These are phyloP conservation scores for Neltuma alba DNA, from an alignment of 306 rosid genomes.

Conservation along the genomic window DNA sequence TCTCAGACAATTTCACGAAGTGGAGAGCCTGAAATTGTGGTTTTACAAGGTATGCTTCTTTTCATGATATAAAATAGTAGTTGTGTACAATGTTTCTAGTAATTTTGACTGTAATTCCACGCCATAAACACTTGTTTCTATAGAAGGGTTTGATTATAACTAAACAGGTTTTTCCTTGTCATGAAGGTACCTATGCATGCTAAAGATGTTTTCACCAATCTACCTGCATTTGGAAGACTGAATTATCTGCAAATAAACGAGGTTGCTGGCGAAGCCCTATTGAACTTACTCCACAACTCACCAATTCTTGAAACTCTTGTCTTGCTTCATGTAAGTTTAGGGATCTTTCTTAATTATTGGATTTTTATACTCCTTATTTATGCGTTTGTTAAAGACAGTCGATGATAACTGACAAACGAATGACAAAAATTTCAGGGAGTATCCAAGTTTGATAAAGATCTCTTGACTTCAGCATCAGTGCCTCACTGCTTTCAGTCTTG, in stretches of 20 bases:
- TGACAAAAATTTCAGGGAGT: slow-evolving; percentile 42
- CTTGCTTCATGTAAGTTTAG: slow-evolving; percentile 48
- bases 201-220: slow-evolving; percentile 19
- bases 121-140: not conserved
- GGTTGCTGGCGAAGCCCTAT: slow-evolving; percentile 39
- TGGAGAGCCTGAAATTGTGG: slow-evolving; percentile 36
- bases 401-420: not conserved
- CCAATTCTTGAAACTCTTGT: slow-evolving; percentile 42
- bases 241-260: slow-evolving; percentile 43
- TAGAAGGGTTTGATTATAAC: not conserved
- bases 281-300: slow-evolving; percentile 41
- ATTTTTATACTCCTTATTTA: not conserved
- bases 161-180: slow-evolving; percentile 4
- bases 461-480: slow-evolving; percentile 17
- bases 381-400: not conserved
- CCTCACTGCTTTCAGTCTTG: slow-evolving; percentile 42
- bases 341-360: too few species aligned
- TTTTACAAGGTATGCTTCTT: slow-evolving; percentile 47
- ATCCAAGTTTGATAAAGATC: slow-evolving; percentile 35
- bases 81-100: not conserved
- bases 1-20: slow-evolving; percentile 39
- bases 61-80: slow-evolving; percentile 3
- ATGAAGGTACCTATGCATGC: slow-evolving; percentile 33
- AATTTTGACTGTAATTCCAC: not conserved
- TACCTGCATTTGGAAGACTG: slow-evolving; percentile 40